phyloP scores from a whole-genome alignment of 192 early-diverging fungal genomes.

The Tieghemiomyces parasiticus region DNA sequence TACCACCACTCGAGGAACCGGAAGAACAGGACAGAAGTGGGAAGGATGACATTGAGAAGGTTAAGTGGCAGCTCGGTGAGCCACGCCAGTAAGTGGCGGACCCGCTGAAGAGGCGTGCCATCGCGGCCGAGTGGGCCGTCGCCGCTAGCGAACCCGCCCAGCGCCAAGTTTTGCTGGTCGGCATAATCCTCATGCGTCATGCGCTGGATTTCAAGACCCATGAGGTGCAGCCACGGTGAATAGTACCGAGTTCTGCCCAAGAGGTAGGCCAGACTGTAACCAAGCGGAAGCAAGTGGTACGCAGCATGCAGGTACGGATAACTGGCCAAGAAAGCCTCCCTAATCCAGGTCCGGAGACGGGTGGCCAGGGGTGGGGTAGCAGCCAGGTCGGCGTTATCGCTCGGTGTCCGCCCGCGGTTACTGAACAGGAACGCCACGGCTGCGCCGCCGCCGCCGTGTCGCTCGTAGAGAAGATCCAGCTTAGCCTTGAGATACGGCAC shows the following conservation, averaged over 20 bases:
- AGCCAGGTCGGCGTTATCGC: too few relatives aligned
- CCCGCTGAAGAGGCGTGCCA: too few relatives aligned
- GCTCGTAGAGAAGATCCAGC: slow-evolving; percentile 58
- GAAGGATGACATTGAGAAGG: slow-evolving; percentile 59
- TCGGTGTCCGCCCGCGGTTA: slow-evolving; percentile 19
- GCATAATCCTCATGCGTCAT: slow-evolving; percentile 72
- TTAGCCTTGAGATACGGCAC: slow-evolving; percentile 63
- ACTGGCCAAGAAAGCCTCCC: slow-evolving; percentile 29
- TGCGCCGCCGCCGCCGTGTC: slow-evolving; percentile 40
- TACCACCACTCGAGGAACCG: slow-evolving; percentile 97
- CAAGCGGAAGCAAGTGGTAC: slow-evolving; percentile 45
- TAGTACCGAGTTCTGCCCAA: slow-evolving; percentile 72
- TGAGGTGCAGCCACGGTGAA: slow-evolving; percentile 67
- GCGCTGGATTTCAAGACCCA: slow-evolving; percentile 63
- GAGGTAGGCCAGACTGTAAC: slow-evolving; percentile 68
- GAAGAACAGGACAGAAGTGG: slow-evolving; percentile 85
- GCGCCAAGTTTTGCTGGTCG: too few relatives aligned
- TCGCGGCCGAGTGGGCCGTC: too few relatives aligned
- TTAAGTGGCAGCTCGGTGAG: slow-evolving; percentile 31
- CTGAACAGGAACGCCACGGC: slow-evolving; percentile 53
- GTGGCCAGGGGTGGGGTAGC: background rate
- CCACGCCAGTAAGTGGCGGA: too few relatives aligned
- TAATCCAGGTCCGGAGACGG: slow-evolving; percentile 6
- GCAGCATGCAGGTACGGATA: slow-evolving; percentile 61
- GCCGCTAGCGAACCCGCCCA: too few relatives aligned